Evolutionary conservation across 2,329 filamentous ascomycete genomes (phyloP).

Genomic region (Hortaea sp.): DNA sequence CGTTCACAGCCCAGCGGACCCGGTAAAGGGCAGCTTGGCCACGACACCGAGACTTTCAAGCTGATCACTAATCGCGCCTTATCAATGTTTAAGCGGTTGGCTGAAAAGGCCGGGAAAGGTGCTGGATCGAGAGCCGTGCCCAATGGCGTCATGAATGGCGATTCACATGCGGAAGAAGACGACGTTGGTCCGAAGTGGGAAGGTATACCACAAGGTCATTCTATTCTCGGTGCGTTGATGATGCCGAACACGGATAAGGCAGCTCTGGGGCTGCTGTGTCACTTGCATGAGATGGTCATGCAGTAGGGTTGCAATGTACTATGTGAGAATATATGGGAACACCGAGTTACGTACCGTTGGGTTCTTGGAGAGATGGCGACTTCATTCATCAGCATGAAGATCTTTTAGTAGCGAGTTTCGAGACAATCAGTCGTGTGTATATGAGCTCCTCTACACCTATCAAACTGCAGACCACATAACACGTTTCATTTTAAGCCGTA

Average conservation of each 20-base stretch:
- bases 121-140: conserved; percentile 2
- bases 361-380: not conserved
- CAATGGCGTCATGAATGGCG: conserved; percentile 10
- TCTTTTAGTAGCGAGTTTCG: not conserved
- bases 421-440: not conserved
- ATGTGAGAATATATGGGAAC: not conserved
- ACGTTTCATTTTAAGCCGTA: not conserved
- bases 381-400: not conserved
- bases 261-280: conserved; percentile 33
- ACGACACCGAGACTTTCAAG: conserved; percentile 23
- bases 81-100: conserved; percentile 37
- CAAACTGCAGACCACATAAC: not conserved
- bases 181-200: conserved; percentile 28
- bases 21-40: conserved; percentile 13
- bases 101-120: conserved; percentile 31
- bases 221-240: conserved; percentile 37
- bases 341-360: not conserved
- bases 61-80: conserved; percentile 34
- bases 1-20: conserved; percentile 16
- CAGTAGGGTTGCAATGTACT: conserved; percentile 5
- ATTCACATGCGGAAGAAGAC: not conserved
- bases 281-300: conserved; percentile 26
- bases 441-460: not conserved
- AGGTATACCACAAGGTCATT: conserved; percentile 36
- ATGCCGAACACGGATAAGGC: conserved; percentile 33